phyloP scores from a whole-genome alignment of 495 filamentous ascomycete genomes.

The Penicillium silybi region DNA sequence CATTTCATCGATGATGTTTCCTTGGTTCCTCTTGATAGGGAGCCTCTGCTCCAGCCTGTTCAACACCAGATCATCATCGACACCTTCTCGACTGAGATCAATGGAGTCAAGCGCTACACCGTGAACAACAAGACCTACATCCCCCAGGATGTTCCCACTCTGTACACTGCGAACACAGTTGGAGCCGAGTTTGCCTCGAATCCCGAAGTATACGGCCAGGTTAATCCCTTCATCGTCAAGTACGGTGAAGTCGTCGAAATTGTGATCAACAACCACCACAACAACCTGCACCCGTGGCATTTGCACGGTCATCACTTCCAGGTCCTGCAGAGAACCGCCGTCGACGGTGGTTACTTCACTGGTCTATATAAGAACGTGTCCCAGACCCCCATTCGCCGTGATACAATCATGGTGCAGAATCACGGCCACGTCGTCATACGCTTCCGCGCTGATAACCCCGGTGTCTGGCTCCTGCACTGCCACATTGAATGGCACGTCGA shows the following conservation, averaged over 20 bases:
- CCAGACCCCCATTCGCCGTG: conserved; percentile 37
- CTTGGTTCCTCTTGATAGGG: conserved; percentile 64
- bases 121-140: conserved; percentile 46
- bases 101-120: conserved; percentile 55
- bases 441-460: conserved; percentile 70
- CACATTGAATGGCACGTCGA: conserved; percentile 79
- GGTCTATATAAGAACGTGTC: conserved; percentile 22
- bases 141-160: conserved; percentile 64
- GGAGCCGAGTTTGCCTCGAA: conserved; percentile 55
- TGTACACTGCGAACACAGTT: conserved; percentile 59
- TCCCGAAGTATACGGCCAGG: conserved; percentile 29
- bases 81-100: conserved; percentile 50
- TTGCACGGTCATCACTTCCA: conserved; percentile 61
- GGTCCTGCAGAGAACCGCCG: conserved; percentile 32
- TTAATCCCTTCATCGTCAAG: conserved; percentile 43
- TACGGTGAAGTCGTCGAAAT: conserved; percentile 55
- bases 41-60: conserved; percentile 36
- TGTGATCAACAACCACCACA: conserved; percentile 61
- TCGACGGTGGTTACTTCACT: conserved; percentile 44
- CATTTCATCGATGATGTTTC: conserved; percentile 68
- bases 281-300: conserved; percentile 62
- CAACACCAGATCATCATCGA: conserved; percentile 35
- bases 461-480: conserved; percentile 78
- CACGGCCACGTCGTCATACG: conserved; percentile 58
- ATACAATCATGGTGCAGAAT: conserved; percentile 55